Evolutionary conservation across 192 early-diverging fungal genomes (phyloP), one percentile per base, ranked within the genome.

Genomic region (Neocallimastix lanati): DNA sequence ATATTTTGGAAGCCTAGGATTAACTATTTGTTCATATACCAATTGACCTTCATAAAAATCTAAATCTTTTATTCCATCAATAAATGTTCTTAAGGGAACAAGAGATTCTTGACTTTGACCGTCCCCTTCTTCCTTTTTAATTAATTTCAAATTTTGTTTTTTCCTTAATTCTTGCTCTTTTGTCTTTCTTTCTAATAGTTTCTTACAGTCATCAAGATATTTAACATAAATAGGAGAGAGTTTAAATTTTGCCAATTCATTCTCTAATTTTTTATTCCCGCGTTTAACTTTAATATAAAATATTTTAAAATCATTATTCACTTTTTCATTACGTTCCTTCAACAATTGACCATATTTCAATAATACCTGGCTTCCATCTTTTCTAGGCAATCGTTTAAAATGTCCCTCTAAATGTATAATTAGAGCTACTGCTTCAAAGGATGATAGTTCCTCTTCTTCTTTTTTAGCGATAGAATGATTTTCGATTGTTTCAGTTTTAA

Each of bases 31-130:
- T 25, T 81, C 79, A 12, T 79, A 67, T n/a, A 76, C 79, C 25
- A 90, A 78, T 67, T 90, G 88, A 36, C 78, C 80, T 14, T 76
- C 27, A 78, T 90, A 90, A 38, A 84, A 87, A n/a, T 67, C 33
- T 38, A 84, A 77, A 13, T 76, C n/a, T 78, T 80, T 82, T 7
- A 88, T 29, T 13, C 29, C 35, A 38, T 84, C 77, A 16, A 87
- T 29, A 28, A 87, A 78, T 12, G 36, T 13, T 37, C 29, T 81
- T 4, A 84, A 67, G 4, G 50, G n/a, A n/a, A 67, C 6, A 21
- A 16, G 6, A n/a, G 16, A 15, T 9, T 25, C 16, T 4, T 67
- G 3, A 25, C 5, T 25, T 25, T 50, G 16, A 14, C 21, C 2
- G 16, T 25, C 16, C 7, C 5, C 21, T 9, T 67, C 9, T n/a